These are phyloP conservation scores for Exophiala alcalophila DNA, from an alignment of 2,329 filamentous ascomycete genomes.

Conservation along the genomic window DNA sequence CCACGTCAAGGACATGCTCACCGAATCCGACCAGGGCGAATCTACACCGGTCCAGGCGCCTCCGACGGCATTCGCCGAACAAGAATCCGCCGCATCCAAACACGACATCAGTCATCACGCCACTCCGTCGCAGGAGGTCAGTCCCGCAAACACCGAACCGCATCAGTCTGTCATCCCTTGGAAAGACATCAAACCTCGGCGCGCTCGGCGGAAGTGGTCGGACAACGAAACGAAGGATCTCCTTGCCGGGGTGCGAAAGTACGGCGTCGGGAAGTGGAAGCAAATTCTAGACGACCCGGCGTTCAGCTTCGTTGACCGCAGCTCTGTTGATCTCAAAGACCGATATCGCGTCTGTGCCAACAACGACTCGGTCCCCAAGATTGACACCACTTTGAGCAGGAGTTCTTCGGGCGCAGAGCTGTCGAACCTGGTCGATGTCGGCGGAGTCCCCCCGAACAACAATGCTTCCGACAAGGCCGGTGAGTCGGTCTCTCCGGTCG, in stretches of 20 bases:
- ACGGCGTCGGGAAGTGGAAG: conserved; percentile 64
- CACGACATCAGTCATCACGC: not conserved
- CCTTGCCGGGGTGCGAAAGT: conserved; percentile 57
- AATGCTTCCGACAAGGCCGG: conserved; percentile 5
- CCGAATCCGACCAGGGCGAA: conserved; percentile 9
- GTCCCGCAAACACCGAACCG: conserved; percentile 18
- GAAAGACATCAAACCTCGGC: conserved; percentile 42
- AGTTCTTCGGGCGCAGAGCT: conserved; percentile 10
- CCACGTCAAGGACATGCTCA: conserved; percentile 30
- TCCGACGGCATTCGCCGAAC: not conserved
- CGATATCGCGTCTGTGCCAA: conserved; percentile 60
- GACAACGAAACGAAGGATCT: conserved; percentile 60
- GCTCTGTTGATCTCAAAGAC: conserved; percentile 63
- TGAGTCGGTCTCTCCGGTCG: not conserved
- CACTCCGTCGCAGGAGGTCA: conserved; percentile 7
- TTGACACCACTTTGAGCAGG: conserved; percentile 4
- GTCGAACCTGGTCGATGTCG: conserved; percentile 16
- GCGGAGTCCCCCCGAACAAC: conserved; percentile 29
- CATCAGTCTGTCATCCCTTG: conserved; percentile 33
- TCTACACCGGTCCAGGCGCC: conserved; percentile 1
- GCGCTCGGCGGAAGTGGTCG: conserved; percentile 55
- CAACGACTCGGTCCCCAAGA: conserved; percentile 39
- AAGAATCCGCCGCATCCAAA: conserved; percentile 4
- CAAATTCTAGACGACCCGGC: conserved; percentile 58
- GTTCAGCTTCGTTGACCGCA: conserved; percentile 54